These are phyloP conservation scores for Hypericum perforatum DNA, from an alignment of 345 rosid genomes.

Conservation along the genomic window DNA sequence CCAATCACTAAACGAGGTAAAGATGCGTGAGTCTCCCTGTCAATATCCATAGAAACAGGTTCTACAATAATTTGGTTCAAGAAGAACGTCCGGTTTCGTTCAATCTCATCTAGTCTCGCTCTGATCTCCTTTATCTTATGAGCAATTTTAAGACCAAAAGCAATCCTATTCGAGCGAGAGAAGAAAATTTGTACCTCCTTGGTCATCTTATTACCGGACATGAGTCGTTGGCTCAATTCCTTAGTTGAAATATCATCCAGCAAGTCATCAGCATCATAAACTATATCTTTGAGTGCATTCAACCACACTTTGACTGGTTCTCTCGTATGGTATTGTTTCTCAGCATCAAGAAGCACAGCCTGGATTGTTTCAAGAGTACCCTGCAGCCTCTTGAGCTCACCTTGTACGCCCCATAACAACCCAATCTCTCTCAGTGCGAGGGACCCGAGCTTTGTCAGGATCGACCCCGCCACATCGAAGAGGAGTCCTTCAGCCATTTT, in stretches of 20 bases:
- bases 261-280: not conserved
- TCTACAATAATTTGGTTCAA: not conserved
- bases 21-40: not conserved
- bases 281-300: not conserved
- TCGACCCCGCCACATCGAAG: not conserved
- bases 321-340: not conserved
- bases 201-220: not conserved
- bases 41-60: not conserved
- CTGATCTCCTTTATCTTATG: not conserved
- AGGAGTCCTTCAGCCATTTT: constrained; percentile 1
- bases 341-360: constrained; percentile 5
- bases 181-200: not conserved
- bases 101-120: not conserved
- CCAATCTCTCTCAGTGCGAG: not conserved
- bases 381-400: not conserved
- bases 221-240: not conserved
- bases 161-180: not conserved
- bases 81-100: not conserved
- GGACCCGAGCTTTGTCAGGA: not conserved
- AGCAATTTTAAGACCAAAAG: not conserved
- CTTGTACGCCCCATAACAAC: not conserved
- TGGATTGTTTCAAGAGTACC: not conserved
- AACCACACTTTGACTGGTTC: not conserved
- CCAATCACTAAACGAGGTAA: not conserved
- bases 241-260: constrained; percentile 10